Conservation (phyloP, 495 filamentous ascomycete species). For the Hyaloscypha bicolor region DNA sequence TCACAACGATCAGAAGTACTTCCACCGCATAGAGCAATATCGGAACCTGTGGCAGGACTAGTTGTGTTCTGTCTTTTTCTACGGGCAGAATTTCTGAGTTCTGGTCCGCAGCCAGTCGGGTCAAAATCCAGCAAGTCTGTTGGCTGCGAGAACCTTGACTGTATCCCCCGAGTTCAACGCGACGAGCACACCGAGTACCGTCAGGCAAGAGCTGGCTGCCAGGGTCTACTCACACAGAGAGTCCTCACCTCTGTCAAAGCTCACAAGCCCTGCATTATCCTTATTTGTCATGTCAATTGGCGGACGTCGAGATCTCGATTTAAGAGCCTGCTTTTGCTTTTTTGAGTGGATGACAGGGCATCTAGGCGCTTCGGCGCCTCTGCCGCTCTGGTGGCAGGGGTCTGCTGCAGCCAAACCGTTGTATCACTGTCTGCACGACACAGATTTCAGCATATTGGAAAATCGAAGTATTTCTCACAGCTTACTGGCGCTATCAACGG, state of each 20-base stretch:
- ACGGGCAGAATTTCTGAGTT: neutral
- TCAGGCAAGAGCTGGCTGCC: neutral
- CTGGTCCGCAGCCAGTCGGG: neutral
- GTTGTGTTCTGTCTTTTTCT: neutral
- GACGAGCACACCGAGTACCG: neutral
- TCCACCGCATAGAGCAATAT: neutral
- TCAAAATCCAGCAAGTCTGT: neutral
- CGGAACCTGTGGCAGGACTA: neutral
- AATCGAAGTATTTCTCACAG: slow-evolving; percentile 3
- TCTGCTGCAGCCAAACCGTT: slow-evolving; percentile 15
- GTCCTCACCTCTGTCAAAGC: neutral
- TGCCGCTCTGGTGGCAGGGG: slow-evolving; percentile 11
- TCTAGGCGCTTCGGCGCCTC: slow-evolving; percentile 20
- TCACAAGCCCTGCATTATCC: neutral
- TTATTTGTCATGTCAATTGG: neutral
- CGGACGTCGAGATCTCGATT: neutral
- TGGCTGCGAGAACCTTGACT: neutral
- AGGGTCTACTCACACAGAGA: neutral
- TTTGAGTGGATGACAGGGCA: neutral
- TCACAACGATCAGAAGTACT: neutral
- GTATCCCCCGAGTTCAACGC: neutral
- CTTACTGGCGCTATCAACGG: slow-evolving; percentile 3
- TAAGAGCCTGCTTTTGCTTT: neutral
- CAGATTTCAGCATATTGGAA: neutral
- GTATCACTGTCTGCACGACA: slow-evolving; percentile 18